Evolutionary conservation across 495 filamentous ascomycete species (phyloP).

Genomic region (Physcia stellaris): DNA sequence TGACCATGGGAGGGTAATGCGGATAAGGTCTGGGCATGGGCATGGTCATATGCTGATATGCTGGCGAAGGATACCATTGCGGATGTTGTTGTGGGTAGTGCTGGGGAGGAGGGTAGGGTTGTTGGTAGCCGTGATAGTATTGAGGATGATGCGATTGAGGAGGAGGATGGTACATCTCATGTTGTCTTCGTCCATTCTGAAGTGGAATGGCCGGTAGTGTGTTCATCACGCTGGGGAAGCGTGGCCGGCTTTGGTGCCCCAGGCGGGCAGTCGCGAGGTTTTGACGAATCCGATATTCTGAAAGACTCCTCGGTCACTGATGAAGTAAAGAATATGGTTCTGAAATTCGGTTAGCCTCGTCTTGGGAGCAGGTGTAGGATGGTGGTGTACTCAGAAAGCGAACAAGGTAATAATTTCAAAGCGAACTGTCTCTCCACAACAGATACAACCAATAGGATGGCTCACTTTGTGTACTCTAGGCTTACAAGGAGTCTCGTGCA

Average conservation of each 20-base stretch:
- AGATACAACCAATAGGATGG: too few species aligned
- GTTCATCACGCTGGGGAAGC: slow-evolving; percentile 37
- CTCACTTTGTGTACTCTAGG: too few species aligned
- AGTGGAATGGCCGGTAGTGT: slow-evolving; percentile 39
- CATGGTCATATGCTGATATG: slow-evolving; percentile 14
- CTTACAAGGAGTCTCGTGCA: too few species aligned
- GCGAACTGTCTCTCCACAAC: too few species aligned
- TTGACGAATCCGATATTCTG: too few species aligned
- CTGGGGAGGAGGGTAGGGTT: slow-evolving; percentile 25
- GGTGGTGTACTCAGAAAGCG: too few species aligned
- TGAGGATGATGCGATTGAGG: slow-evolving; percentile 30
- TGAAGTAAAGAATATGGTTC: too few species aligned
- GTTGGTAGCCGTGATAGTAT: slow-evolving; percentile 34
- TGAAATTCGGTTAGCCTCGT: too few species aligned
- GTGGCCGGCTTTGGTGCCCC: slow-evolving; percentile 5
- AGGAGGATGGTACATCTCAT: slow-evolving; percentile 34
- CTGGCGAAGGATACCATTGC: slow-evolving; percentile 18
- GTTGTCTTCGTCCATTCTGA: slow-evolving; percentile 29
- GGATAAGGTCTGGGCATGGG: slow-evolving; percentile 14
- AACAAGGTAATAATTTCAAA: too few species aligned
- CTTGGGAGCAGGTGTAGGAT: too few species aligned
- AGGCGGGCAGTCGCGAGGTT: slow-evolving; percentile 1
- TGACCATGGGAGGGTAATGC: slow-evolving; percentile 34
- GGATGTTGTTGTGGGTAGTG: slow-evolving; percentile 14
- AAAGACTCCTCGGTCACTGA: too few species aligned